Evolutionary conservation across 176 grass and related monocot species (phyloP).

Genomic region (Carex scoparia): DNA sequence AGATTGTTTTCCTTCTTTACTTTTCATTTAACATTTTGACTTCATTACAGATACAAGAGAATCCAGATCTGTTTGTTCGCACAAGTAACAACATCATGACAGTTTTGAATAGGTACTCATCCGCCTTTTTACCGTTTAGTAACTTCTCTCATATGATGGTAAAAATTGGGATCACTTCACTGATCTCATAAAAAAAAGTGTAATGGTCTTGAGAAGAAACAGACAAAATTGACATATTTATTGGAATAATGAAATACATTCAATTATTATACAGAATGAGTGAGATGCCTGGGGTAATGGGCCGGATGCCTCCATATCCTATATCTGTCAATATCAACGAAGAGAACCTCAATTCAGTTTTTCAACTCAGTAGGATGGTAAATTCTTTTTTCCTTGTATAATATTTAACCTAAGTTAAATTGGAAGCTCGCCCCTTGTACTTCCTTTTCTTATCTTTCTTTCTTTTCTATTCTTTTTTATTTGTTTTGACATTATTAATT

Average conservation of each 20-base stretch:
- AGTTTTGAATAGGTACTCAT: slow-evolving; percentile 72
- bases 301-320: slow-evolving; percentile 57
- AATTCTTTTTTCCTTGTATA: slow-evolving; percentile 8
- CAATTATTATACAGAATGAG: slow-evolving; percentile 47
- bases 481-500: background rate
- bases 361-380: slow-evolving; percentile 70
- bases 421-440: background rate
- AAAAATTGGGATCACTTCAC: background rate
- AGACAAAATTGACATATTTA: background rate
- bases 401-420: background rate
- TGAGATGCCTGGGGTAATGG: slow-evolving; percentile 58
- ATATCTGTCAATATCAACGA: slow-evolving; percentile 55
- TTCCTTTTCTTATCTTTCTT: background rate
- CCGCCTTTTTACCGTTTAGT: background rate
- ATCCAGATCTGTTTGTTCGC: slow-evolving; percentile 46
- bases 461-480: background rate
- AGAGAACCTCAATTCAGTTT: slow-evolving; percentile 52
- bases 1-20: slow-evolving; percentile 9
- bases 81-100: slow-evolving; percentile 62
- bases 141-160: background rate
- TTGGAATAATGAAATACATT: background rate
- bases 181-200: background rate
- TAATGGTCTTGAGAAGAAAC: background rate
- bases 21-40: slow-evolving; percentile 8
- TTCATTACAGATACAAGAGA: slow-evolving; percentile 57